These are phyloP conservation scores for Incumbomyces lentus DNA, from an alignment of 2,329 filamentous ascomycete genomes.

Conservation along the genomic window DNA sequence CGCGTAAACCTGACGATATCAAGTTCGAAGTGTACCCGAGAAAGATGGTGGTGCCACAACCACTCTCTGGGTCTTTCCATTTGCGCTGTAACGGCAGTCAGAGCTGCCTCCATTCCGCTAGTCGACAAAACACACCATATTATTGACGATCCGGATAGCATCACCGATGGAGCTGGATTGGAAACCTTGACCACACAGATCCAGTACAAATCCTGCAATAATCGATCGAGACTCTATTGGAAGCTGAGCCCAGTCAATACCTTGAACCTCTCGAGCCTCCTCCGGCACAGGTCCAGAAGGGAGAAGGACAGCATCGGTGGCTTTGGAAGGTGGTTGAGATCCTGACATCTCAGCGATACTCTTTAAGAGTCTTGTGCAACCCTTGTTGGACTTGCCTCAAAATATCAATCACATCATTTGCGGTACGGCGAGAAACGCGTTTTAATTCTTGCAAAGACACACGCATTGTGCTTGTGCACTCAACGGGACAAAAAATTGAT, in stretches of 20 bases:
- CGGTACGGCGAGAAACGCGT: too few relatives aligned
- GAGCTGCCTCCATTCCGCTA: conserved; percentile 4
- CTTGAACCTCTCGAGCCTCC: conserved; percentile 69
- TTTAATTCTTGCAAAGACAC: too few relatives aligned
- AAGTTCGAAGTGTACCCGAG: conserved; percentile 96
- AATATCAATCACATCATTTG: too few relatives aligned
- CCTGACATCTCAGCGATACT: background rate
- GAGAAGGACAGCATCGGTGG: conserved; percentile 73
- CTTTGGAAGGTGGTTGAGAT: conserved; percentile 46
- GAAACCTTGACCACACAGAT: conserved; percentile 79
- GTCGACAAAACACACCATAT: conserved; percentile 58
- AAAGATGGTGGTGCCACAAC: conserved; percentile 80
- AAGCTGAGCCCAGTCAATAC: conserved; percentile 84
- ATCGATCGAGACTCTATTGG: conserved; percentile 63
- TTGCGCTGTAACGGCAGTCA: conserved; percentile 46
- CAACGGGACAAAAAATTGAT: too few relatives aligned
- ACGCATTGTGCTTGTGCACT: too few relatives aligned
- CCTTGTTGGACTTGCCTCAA: too few relatives aligned
- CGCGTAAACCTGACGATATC: conserved; percentile 88
- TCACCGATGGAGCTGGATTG: conserved; percentile 73
- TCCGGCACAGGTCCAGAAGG: conserved; percentile 72
- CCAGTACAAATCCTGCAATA: conserved; percentile 69
- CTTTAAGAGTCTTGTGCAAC: background rate
- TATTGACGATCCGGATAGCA: conserved; percentile 83
- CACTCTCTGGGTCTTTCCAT: conserved; percentile 71